Evolutionary conservation across 148 eudicot genomes (phyloP), one percentile per base, ranked within the genome.

Genomic region (Talinum fruticosum): DNA sequence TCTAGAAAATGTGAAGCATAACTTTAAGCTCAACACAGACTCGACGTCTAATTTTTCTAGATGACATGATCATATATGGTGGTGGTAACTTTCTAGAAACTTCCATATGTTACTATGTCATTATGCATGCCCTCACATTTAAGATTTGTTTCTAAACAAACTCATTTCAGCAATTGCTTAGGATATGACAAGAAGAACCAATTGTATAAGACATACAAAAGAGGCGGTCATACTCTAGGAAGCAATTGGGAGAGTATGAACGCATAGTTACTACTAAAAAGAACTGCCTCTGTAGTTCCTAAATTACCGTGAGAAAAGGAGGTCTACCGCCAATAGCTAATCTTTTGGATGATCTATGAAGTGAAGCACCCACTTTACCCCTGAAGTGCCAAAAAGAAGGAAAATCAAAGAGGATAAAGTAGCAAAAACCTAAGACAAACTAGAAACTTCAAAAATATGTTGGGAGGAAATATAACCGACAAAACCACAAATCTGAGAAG

Each of bases 331-430:
- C 97, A 70, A 89, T 78, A 44, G 86, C 94, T 61, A 74, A 75
- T 66, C 61, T 82, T 88, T 85, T 89, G 6, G 79, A 78, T 41
- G 88, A 80, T 79, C 94, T 71, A 78, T 90, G 90, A 54, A 82
- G 44, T 38, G 97, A 93, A 26, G 91, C 91, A 6, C 95, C 97
- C 88, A 90, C 86, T 77, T 86, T 93, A 23, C 91, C 93, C 94
- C 97, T 90, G 76, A 66, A 69, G 69, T 66, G 21, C 30, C 75
- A 64, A 78, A 75, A 7, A 64, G 4, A 44, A 28, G 33, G 77
- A 37, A 34, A 51, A 0, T 10, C 45, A 23, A 26, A 23, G 1
- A 21, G 28, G 68, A 80, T 16, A 71, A 1, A 15, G 38, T 0
- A 26, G 36, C 8, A 0, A 29, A 13, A 33, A 73, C 18, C 19